Base-by-base conservation (phyloP, 495 filamentous ascomycete species). In the Penicillium goetzii region DNA sequence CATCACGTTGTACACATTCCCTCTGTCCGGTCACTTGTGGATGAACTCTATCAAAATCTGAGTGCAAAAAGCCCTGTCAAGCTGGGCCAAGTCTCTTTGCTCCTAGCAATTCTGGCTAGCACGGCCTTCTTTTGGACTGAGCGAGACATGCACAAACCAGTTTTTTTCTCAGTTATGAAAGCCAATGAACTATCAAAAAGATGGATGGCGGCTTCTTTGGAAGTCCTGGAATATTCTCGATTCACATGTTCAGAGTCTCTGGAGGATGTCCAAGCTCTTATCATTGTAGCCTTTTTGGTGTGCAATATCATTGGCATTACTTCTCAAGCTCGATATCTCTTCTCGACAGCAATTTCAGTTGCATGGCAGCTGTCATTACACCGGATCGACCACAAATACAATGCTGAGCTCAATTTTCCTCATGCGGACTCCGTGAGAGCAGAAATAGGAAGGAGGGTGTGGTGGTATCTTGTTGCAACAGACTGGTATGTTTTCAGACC, bases 401-500 rank as follows among this genome's bases (percentile, higher is more conserved):
- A 65, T 45, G 40, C 51, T 11, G 41, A 55, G 4, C 52, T 58
- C 10, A 65, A 70, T 28, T 51, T 68, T 10, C 45, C 51, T 11
- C 43, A 28, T 2, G 69, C 67, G 33, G 71, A 72, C 25, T 64
- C 70, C 2, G 60, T 71, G 1, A 57, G 61, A 19, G 70, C 71
- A 50, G 82, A 84, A 59, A 75, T 84, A 11, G 75, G 76, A 40
- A 61, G 81, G 43, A 73, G 82, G 50, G 67, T 83, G 6, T 84
- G 81, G 81, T 84, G 81, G 82, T 75, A 83, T 65, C 54, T 84
- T 2, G 76, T 72, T 17, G 74, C 70, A 15, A 75, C 77, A 15
- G 81, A 85, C 58, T 85, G 79, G 81, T 80, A 66, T 59, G 67
- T 63, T 19, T 57, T 59, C 12, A 17, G 38, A 33, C 12, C 1